Evolutionary conservation across 495 filamentous ascomycete genomes (phyloP).

Genomic region (Pyrenula aspistea): DNA sequence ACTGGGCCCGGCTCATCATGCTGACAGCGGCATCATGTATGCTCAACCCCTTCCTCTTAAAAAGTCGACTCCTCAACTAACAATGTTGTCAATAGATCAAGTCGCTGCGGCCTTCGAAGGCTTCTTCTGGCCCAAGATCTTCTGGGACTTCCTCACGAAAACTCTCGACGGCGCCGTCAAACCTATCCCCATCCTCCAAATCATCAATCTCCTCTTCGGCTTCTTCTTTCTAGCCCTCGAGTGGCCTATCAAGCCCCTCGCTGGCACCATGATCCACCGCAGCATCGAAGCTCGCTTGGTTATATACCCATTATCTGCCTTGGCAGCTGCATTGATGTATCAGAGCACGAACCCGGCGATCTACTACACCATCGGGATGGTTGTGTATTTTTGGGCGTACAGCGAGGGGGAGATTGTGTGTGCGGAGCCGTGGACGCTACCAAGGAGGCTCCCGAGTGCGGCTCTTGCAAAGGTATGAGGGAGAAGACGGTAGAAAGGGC

Average conservation of each 20-base stretch:
- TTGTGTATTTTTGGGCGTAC: slow-evolving; percentile 92
- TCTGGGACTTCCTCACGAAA: slow-evolving; percentile 94
- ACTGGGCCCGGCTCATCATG: slow-evolving; percentile 89
- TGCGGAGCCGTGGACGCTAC: slow-evolving; percentile 45
- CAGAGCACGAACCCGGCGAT: slow-evolving; percentile 86
- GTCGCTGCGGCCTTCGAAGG: slow-evolving; percentile 68
- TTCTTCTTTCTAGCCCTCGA: slow-evolving; percentile 75
- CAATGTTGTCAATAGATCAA: slow-evolving; percentile 51
- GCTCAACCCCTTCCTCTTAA: slow-evolving; percentile 19
- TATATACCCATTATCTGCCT: slow-evolving; percentile 67
- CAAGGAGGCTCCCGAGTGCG: slow-evolving; percentile 10
- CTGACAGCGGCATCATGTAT: slow-evolving; percentile 74
- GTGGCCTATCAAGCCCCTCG: slow-evolving; percentile 63
- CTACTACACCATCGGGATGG: slow-evolving; percentile 82
- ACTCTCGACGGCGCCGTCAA: slow-evolving; percentile 78
- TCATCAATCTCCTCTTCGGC: slow-evolving; percentile 86
- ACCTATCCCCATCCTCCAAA: slow-evolving; percentile 82
- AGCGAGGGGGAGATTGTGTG: slow-evolving; percentile 79
- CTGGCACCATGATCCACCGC: slow-evolving; percentile 62
- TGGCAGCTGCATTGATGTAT: slow-evolving; percentile 69
- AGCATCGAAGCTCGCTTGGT: slow-evolving; percentile 79
- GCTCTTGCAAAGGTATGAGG: slow-evolving; percentile 3
- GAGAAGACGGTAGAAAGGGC: no score
- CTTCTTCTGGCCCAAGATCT: slow-evolving; percentile 98
- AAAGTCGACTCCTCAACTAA: slow-evolving; percentile 14